Base-by-base conservation (phyloP, 208 protist species). In the Wallacemonas sp. region DNA sequence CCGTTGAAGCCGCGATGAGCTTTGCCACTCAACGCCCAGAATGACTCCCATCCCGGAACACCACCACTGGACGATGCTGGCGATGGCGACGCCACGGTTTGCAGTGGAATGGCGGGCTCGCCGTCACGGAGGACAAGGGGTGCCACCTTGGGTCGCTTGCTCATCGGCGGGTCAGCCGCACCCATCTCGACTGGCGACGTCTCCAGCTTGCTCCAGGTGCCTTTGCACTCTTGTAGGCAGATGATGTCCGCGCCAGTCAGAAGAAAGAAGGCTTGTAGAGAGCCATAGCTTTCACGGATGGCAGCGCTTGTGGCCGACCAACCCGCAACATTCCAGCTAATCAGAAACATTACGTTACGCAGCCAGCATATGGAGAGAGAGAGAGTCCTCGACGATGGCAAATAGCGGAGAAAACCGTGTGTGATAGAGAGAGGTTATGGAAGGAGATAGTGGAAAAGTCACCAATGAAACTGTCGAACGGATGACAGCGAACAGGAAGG, bases 261-360 rank as follows among this genome's bases (percentile, higher is more conserved):
- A 2, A 72, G 63, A 49, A 96, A 83, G 65, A 96, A 96, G 36
- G 57, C 49, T 24, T 71, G 63, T 16, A 96, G 61, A 49, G 64
- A 87, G 48, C 90, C 90, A 76, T 87, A 96, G 76, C 83, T 81
- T 55, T 88, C 82, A 2, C 85, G 83, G 24, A 94, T 89, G 8
- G 77, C 63, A 49, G 64, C 60, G 12, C 81, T 70, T 1, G 87
- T 94, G 16, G 90, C 83, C 0, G 87, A 85, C 87, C 90, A 96
- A 8, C 87, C 90, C 4, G 90, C 90, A 16, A 93, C 87, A 66
- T 96, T 96, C 87, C 90, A 96, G 67, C 87, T 93, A 27, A 96
- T 83, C 14, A 96, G 38, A 61, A 86, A 83, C 90, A 96, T 93
- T 8, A 1, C 47, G n/a, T n/a, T n/a, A n/a, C n/a, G n/a, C n/a